Conservation (phyloP, 148 eudicot species). For the Vaccinium myrtillus region DNA sequence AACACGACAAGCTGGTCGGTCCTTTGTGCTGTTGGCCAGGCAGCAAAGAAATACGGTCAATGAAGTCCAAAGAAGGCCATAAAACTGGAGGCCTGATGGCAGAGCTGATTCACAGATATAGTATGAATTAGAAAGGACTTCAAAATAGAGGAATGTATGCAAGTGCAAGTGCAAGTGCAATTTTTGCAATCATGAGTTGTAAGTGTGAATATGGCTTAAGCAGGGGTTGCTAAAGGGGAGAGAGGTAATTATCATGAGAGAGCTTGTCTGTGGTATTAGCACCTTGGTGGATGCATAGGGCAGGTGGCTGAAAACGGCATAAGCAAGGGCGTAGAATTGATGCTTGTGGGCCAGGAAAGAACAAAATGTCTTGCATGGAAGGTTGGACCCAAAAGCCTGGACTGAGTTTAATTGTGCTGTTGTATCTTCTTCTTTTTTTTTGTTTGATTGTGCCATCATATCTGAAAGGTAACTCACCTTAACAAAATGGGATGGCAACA, state of each 20-base stretch:
- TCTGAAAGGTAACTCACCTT: background rate
- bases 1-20: background rate
- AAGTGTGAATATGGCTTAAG: background rate
- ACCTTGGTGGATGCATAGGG: no score
- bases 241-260: background rate
- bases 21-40: background rate
- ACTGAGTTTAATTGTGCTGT: no score
- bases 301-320: background rate
- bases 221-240: background rate
- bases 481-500: background rate
- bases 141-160: background rate
- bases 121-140: background rate
- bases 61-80: constrained; percentile 3
- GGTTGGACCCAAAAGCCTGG: background rate
- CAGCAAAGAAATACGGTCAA: background rate
- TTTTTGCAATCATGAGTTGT: background rate
- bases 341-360: background rate
- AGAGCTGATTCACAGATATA: constrained; percentile 3
- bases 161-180: background rate
- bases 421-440: background rate
- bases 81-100: background rate
- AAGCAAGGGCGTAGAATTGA: background rate
- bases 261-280: no score
- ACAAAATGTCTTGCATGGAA: background rate
- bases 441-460: background rate